Evolutionary conservation across 148 eudicot species (phyloP), one percentile per base, ranked within the genome.

Genomic region (Simmondsia chinensis): DNA sequence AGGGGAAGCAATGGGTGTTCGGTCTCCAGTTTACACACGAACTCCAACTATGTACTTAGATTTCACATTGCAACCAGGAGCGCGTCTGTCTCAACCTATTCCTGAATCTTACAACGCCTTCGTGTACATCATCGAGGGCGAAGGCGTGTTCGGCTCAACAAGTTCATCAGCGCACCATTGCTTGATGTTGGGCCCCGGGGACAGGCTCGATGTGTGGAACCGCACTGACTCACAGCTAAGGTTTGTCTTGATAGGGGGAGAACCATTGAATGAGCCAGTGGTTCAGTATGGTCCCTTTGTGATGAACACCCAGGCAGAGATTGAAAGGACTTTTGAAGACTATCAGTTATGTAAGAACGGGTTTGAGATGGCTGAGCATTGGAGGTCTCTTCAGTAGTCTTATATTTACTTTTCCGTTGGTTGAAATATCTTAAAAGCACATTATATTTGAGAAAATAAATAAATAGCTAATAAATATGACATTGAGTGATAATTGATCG

Each of bases 261-360:
- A 82, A 38, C 99, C 95, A 0, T 36, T 91, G 8, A 70, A 71
- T 30, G 99, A 91, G 41, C 95, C 95, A 1, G 86, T 91, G 71
- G 88, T 73, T 7, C 99, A 82, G 46, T 70, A 85, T 51, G 99
- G 99, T 4, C 99, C 99, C 9, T 91, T 91, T 74, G 99, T 91
- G 55, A 91, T 91, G 99, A 91, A 85, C 51, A 74, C 99, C 4
- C 82, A 74, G 39, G 86, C 66, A n/a, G 94, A 91, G 43, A 82
- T 91, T 68, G 71, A 82, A 31, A 56, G 79, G 73, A 60, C 99
- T 23, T 69, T 91, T 44, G 70, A 76, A 40, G 99, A 91, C 47
- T 91, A 82, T 60, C 73, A 75, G 24, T 56, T 60, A 11, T 46
- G 48, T 39, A 82, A 73, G 63, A 82, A 91, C 66, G 99, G 99